Conservation (phyloP, 352 stramenopile genomes). For the Phytopythium chamaehyphon region DNA sequence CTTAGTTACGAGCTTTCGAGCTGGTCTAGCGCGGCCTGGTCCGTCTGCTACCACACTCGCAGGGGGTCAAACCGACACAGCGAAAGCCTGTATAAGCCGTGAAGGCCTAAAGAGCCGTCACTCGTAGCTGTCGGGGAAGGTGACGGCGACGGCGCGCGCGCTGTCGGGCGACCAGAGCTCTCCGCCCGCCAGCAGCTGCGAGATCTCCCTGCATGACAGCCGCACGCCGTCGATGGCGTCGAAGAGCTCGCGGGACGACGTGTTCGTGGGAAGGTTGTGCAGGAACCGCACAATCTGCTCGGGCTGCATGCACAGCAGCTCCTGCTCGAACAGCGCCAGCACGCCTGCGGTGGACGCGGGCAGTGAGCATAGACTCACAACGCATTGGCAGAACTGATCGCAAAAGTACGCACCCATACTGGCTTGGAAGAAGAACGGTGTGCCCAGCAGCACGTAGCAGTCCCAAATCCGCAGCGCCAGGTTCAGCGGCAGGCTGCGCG, state of each 20-base stretch:
- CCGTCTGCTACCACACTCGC: too few species aligned
- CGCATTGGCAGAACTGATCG: neutral
- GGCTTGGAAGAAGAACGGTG: conserved; percentile 85
- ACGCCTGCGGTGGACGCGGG: conserved; percentile 32
- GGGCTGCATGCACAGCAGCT: conserved; percentile 63
- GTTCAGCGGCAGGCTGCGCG: conserved; percentile 62
- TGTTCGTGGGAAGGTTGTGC: conserved; percentile 68
- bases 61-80: too few species aligned
- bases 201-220: conserved; percentile 72
- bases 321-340: conserved; percentile 63
- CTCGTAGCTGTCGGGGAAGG: conserved; percentile 79
- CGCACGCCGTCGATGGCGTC: conserved; percentile 55
- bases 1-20: too few species aligned
- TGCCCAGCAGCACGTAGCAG: conserved; percentile 75
- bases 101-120: too few species aligned
- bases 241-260: conserved; percentile 57
- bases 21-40: too few species aligned
- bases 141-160: conserved; percentile 49
- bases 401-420: conserved; percentile 56
- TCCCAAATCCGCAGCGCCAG: conserved; percentile 80
- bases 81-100: too few species aligned
- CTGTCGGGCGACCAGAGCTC: conserved; percentile 77
- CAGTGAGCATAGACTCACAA: neutral
- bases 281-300: conserved; percentile 78
- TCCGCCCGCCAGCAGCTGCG: conserved; percentile 54